These are phyloP conservation scores for Trametes pubescens DNA, from an alignment of 1,284 basidiomycete species.

Conservation along the genomic window DNA sequence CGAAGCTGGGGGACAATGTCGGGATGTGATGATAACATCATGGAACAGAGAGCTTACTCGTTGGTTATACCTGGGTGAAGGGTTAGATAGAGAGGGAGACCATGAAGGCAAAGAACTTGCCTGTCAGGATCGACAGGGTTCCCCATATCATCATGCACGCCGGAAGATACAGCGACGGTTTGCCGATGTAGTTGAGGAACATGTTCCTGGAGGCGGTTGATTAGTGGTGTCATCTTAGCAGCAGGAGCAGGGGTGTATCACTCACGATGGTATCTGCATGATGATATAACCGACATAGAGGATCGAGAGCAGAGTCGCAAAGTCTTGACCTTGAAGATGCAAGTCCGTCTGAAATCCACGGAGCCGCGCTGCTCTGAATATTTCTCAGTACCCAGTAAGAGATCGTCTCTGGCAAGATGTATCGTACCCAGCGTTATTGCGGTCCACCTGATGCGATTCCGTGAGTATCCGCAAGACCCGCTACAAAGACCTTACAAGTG, in stretches of 20 bases:
- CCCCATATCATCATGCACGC: slow-evolving; percentile 74
- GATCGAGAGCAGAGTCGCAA: slow-evolving; percentile 75
- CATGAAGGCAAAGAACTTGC: slow-evolving; percentile 13
- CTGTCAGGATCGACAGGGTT: slow-evolving; percentile 36
- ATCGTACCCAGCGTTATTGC: slow-evolving; percentile 69
- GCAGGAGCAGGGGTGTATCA: slow-evolving; percentile 8
- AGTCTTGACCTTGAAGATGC: slow-evolving; percentile 67
- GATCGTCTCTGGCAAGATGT: neutral
- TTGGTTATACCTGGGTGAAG: slow-evolving; percentile 32
- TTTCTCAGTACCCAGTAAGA: neutral
- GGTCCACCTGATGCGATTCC: slow-evolving; percentile 56
- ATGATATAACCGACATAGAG: slow-evolving; percentile 83
- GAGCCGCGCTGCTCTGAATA: slow-evolving; percentile 66
- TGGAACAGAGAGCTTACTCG: slow-evolving; percentile 28
- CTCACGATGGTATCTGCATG: slow-evolving; percentile 82
- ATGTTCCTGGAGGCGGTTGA: slow-evolving; percentile 61
- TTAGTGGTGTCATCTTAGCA: slow-evolving; percentile 3
- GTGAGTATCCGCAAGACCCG: neutral
- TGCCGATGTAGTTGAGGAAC: slow-evolving; percentile 74
- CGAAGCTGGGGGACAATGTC: slow-evolving; percentile 55
- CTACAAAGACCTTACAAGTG: neutral
- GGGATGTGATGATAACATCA: neutral
- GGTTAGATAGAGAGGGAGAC: neutral
- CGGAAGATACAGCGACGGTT: slow-evolving; percentile 79
- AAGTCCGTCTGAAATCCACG: slow-evolving; percentile 78